Conservation (phyloP, 768 basidiomycete genomes). For the Russula lepida region DNA sequence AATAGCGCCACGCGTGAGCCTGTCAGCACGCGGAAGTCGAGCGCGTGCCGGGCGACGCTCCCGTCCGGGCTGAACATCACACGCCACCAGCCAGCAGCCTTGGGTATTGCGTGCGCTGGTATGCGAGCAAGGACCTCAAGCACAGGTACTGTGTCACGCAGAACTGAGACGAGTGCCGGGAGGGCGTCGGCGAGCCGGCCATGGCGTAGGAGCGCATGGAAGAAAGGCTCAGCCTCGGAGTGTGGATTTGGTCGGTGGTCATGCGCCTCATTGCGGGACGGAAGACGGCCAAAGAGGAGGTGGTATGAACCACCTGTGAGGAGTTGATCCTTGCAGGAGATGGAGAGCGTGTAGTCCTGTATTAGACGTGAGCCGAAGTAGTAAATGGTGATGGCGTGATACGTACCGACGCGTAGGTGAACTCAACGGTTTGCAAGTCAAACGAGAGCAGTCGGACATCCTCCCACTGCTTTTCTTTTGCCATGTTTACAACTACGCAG, state of each 20-base stretch:
- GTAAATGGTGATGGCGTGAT: not conserved
- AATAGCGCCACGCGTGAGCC: conserved; percentile 57
- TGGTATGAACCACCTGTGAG: conserved; percentile 58
- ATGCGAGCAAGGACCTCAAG: conserved; percentile 61
- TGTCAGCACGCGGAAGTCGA: conserved; percentile 72
- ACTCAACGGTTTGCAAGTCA: conserved; percentile 87
- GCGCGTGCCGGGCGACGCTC: conserved; percentile 46
- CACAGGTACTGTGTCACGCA: conserved; percentile 73
- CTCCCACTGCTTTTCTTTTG: conserved; percentile 58
- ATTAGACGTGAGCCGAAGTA: not conserved
- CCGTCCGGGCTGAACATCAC: conserved; percentile 35
- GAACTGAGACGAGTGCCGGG: conserved; percentile 54
- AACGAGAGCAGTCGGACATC: conserved; percentile 83
- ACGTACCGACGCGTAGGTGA: conserved; percentile 62
- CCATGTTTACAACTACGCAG: conserved; percentile 71
- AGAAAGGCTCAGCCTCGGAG: conserved; percentile 64
- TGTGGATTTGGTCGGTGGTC: conserved; percentile 57
- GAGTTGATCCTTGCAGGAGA: conserved; percentile 70
- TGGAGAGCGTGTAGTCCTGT: conserved; percentile 70
- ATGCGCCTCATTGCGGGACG: conserved; percentile 11
- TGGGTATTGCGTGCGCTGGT: conserved; percentile 40
- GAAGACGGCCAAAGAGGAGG: conserved; percentile 57
- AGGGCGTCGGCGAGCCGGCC: conserved; percentile 58
- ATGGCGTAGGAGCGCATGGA: conserved; percentile 64
- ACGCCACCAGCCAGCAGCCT: conserved; percentile 77